Conservation (phyloP, 306 rosid species). For the Malus domestica region DNA sequence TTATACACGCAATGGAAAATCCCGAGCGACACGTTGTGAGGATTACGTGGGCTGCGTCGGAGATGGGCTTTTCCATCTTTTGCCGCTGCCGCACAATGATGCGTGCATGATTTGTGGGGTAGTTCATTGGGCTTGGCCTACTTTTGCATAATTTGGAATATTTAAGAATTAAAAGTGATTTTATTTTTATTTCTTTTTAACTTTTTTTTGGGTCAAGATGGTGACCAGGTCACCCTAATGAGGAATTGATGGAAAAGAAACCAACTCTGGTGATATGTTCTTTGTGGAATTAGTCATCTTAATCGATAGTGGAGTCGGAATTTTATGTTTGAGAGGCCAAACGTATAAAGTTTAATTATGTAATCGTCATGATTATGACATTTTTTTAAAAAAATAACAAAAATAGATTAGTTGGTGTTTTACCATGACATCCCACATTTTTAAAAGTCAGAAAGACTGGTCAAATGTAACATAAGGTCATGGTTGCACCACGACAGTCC, state of each 20-base stretch:
- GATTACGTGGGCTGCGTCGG: constrained; percentile 24
- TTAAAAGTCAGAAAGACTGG: too few species aligned
- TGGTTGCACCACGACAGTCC: too few species aligned
- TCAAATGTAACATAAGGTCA: too few species aligned
- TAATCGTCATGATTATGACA: too few species aligned
- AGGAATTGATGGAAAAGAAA: neutral
- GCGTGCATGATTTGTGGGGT: constrained; percentile 54
- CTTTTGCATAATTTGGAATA: neutral
- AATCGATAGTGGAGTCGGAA: neutral
- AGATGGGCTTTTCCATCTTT: constrained; percentile 32
- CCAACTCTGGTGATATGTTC: neutral
- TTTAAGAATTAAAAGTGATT: neutral
- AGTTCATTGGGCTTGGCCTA: constrained; percentile 48
- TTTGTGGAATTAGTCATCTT: neutral
- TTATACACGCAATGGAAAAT: constrained; percentile 10
- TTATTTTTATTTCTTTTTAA: neutral
- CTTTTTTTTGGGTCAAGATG: neutral
- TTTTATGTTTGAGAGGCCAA: too few species aligned
- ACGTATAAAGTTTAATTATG: too few species aligned
- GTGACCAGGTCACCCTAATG: neutral
- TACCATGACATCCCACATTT: too few species aligned
- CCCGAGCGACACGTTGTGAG: constrained; percentile 21
- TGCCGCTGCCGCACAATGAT: constrained; percentile 18
- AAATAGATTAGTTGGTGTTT: too few species aligned
- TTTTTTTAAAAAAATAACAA: too few species aligned